Evolutionary conservation across 2,329 filamentous ascomycete species (phyloP).

Genomic region (Penicillium sp.): DNA sequence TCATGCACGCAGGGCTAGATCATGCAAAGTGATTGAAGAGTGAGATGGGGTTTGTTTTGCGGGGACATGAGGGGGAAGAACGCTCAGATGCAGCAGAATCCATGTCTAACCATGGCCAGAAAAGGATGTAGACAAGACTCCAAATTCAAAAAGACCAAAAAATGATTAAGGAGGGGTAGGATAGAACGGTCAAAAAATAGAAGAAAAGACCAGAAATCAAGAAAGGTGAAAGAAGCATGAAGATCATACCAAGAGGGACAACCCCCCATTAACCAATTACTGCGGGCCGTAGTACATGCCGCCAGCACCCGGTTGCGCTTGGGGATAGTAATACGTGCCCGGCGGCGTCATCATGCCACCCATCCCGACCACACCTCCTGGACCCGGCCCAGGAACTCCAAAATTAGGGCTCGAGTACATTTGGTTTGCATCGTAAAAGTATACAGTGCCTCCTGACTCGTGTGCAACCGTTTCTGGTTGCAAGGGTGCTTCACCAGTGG

Average conservation of each 20-base stretch:
- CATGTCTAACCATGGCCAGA: constrained; percentile 26
- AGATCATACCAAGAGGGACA: constrained; percentile 2
- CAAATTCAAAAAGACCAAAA: constrained; percentile 2
- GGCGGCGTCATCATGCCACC: constrained; percentile 70
- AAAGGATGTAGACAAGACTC: constrained; percentile 9
- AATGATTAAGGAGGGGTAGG: constrained; percentile 1
- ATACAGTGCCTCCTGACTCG: constrained; percentile 92
- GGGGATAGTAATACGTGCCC: constrained; percentile 50
- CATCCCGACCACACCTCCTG: constrained; percentile 60
- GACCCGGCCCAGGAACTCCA: constrained; percentile 45
- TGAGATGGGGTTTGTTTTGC: constrained; percentile 8
- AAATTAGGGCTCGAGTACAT: constrained; percentile 50
- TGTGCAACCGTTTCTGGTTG: constrained; percentile 63
- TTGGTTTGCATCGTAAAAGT: constrained; percentile 82
- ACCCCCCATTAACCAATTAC: constrained; percentile 9
- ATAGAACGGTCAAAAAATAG: not conserved
- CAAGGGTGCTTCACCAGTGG: constrained; percentile 35
- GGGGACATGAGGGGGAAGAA: constrained; percentile 19
- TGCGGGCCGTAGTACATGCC: constrained; percentile 55
- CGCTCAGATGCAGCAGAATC: constrained; percentile 25
- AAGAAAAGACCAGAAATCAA: too few relatives aligned
- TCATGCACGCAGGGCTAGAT: constrained; percentile 21
- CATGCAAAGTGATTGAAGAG: constrained; percentile 14
- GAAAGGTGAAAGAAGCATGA: constrained; percentile 10
- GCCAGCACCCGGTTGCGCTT: constrained; percentile 46